Percentiles rank a stretch among this genome's conserved stretches.
Evolutionary conservation across 2,329 filamentous ascomycete species (phyloP).

Genomic region (Colletotrichum liaoningense): DNA sequence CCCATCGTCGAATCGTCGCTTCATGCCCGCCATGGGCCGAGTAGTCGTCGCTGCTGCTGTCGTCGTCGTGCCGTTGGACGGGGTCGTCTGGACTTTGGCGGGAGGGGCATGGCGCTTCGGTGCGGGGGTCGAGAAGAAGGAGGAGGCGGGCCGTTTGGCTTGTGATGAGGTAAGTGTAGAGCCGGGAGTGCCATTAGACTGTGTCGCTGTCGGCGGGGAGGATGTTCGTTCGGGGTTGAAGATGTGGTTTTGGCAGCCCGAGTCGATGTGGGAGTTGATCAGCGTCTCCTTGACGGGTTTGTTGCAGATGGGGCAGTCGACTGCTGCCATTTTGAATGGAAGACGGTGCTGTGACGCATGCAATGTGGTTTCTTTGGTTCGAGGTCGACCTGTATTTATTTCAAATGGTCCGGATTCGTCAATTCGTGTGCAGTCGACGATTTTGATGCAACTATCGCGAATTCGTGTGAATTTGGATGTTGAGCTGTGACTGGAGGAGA

Average conservation of each 20-base stretch:
- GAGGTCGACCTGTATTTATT: not conserved
- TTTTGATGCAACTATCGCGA: not conserved
- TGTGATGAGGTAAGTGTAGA: slow-evolving; percentile 50
- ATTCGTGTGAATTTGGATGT: not conserved
- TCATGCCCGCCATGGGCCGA: slow-evolving; percentile 52
- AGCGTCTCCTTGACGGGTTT: slow-evolving; percentile 76
- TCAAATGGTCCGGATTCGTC: not conserved
- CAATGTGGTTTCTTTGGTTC: not conserved
- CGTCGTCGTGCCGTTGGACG: slow-evolving; percentile 46
- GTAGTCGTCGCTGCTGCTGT: slow-evolving; percentile 33
- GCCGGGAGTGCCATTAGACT: slow-evolving; percentile 36
- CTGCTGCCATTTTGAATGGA: slow-evolving; percentile 47
- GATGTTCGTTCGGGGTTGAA: slow-evolving; percentile 57
- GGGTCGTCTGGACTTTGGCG: slow-evolving; percentile 45
- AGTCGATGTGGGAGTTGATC: slow-evolving; percentile 95
- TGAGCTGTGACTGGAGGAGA: not conserved
- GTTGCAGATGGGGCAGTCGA: slow-evolving; percentile 86
- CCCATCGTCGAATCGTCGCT: slow-evolving; percentile 66
- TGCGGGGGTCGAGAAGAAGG: slow-evolving; percentile 72
- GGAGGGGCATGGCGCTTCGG: slow-evolving; percentile 63
- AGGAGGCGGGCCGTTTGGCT: slow-evolving; percentile 63
- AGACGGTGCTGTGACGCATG: not conserved
- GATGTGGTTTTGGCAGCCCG: slow-evolving; percentile 77
- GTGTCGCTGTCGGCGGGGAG: slow-evolving; percentile 44
- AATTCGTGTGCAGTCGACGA: not conserved